Percentiles rank a stretch among this genome's conserved stretches.
These are phyloP conservation scores for Rehmannia glutinosa DNA, from an alignment of 257 asterid species.

Conservation along the genomic window DNA sequence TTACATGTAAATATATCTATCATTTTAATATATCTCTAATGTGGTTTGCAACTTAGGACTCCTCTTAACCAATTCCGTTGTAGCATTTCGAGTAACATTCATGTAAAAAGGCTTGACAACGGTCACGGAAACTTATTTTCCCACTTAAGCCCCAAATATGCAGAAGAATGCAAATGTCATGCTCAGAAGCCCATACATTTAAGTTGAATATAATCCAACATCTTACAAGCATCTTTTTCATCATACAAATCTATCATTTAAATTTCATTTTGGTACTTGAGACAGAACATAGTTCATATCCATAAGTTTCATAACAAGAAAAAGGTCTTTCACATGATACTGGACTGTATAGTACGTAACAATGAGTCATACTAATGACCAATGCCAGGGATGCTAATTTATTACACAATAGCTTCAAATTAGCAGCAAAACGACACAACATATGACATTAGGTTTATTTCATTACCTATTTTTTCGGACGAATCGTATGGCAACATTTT, in stretches of 20 bases:
- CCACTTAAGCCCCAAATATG: background rate
- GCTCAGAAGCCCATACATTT: background rate
- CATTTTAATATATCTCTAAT: background rate
- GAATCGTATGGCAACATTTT: background rate
- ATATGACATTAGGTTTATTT: background rate
- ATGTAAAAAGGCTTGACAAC: background rate
- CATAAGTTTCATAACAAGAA: background rate
- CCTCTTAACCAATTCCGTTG: background rate
- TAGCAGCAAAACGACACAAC: background rate
- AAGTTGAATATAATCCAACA: background rate
- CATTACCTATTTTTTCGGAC: background rate
- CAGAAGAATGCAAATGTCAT: background rate
- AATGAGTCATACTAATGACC: background rate
- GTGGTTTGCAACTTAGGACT: background rate
- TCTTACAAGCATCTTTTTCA: background rate
- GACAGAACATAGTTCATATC: too few species aligned
- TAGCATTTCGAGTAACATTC: background rate
- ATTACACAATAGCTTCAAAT: background rate
- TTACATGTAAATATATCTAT: background rate
- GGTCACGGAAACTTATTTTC: background rate
- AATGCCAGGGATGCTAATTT: background rate
- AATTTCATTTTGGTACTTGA: background rate
- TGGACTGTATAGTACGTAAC: background rate
- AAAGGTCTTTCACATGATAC: background rate
- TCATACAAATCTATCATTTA: background rate